Base-by-base conservation (phyloP, 805 yeast species). In the Wickerhamomyces queroliae region DNA sequence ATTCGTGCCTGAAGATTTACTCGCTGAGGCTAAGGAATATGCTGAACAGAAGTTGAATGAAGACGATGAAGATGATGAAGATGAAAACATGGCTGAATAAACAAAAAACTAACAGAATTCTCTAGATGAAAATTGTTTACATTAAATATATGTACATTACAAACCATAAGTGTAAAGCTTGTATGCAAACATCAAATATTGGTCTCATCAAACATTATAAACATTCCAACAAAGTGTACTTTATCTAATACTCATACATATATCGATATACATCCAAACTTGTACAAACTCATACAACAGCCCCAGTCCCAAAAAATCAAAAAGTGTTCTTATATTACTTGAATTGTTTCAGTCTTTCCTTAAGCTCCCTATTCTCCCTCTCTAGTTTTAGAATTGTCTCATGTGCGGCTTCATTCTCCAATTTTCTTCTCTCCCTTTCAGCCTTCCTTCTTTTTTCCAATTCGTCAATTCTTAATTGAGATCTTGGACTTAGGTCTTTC, bases 41-140 rank as follows among this genome's bases (percentile, higher is more conserved):
- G 98, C 98, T 5, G 82, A 84, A 62, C 84, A 80, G 39, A 95
- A 85, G 44, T 82, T 80, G 13, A 85, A 80, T 11, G 93, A 79
- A n/a, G 89, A 78, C 4, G 83, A 78, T 19, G 83, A 76, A 27
- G 83, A 78, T 48, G 74, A 66, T 37, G 80, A 70, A 42, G 80
- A 70, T 45, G 74, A 66, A 36, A 63, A 48, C 35, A 66, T 67
- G 70, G 49, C 56, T 15, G 58, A 53, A n/a, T 52, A 40, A 41
- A 29, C 20, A 23, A 20, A 16, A 21, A 3, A 20, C 20, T 19
- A 19, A 12, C 6, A 5, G 11, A 18, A n/a, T 29, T 29, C 9
- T 18, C 9, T 17, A 29, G 21, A 29, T 7, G 7, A 16, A 15
- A 29, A 29, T 12, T n/a, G n/a, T n/a, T n/a, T n/a, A n/a, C n/a